Evolutionary conservation across 2,329 filamentous ascomycete genomes (phyloP).

Genomic region (Furcasterigmium sp.): DNA sequence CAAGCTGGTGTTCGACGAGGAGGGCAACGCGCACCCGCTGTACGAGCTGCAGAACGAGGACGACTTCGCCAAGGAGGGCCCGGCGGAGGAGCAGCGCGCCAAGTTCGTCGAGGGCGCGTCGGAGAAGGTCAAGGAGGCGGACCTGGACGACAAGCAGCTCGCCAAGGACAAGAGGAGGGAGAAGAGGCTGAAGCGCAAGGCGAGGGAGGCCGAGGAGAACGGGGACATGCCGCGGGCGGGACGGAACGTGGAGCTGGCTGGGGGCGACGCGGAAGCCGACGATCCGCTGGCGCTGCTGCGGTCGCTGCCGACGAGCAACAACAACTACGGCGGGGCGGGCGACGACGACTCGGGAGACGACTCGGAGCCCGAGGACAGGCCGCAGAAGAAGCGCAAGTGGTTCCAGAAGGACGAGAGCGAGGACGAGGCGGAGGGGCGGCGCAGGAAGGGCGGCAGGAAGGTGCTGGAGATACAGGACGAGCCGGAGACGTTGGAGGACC

Average conservation of each 20-base stretch:
- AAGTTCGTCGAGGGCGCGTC: slow-evolving; percentile 75
- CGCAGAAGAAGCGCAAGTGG: slow-evolving; percentile 71
- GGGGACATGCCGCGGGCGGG: slow-evolving; percentile 28
- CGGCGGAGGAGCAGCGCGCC: slow-evolving; percentile 69
- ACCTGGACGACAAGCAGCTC: slow-evolving; percentile 76
- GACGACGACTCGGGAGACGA: slow-evolving; percentile 15
- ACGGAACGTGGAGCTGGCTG: slow-evolving; percentile 20
- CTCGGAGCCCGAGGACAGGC: slow-evolving; percentile 25
- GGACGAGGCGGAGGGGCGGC: slow-evolving; percentile 28
- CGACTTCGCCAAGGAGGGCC: slow-evolving; percentile 69
- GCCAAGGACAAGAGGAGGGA: slow-evolving; percentile 74
- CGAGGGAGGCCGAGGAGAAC: slow-evolving; percentile 51
- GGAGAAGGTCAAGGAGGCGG: slow-evolving; percentile 65
- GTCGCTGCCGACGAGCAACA: slow-evolving; percentile 47
- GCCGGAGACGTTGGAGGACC: slow-evolving; percentile 73
- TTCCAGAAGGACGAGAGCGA: slow-evolving; percentile 61
- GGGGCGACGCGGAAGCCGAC: slow-evolving; percentile 36
- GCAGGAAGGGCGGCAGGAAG: slow-evolving; percentile 42
- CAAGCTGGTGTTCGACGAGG: slow-evolving; percentile 88
- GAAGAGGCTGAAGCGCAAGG: slow-evolving; percentile 70
- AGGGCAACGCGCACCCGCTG: slow-evolving; percentile 75
- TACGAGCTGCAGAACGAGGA: slow-evolving; percentile 88
- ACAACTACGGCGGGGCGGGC: slow-evolving; percentile 22
- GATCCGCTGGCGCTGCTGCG: slow-evolving; percentile 54
- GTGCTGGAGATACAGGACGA: slow-evolving; percentile 60